Base-by-base conservation (phyloP, 768 basidiomycete genomes). In the Tylopilus sp. region DNA sequence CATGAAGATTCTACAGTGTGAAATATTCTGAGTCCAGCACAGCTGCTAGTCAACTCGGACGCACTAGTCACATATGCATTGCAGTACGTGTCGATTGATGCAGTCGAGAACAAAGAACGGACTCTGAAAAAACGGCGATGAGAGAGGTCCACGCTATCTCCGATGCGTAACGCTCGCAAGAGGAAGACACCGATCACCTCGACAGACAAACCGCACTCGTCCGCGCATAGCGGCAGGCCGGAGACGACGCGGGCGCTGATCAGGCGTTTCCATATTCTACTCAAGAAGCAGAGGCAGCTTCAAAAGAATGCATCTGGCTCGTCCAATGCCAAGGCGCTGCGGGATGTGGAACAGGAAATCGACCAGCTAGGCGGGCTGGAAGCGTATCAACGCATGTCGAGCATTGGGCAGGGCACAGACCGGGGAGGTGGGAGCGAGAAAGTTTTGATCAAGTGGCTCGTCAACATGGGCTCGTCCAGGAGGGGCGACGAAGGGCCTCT, bases 361-460 rank as follows among this genome's bases (percentile, higher is more conserved):
- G 75, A 77, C 3, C 69, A 70, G 12, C 71, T 91, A n/a, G 93
- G 93, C 4, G 93, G 91, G 2, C 62, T 97, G 33, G 81, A 83
- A 48, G 73, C 73, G 22, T 97, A 97, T 66, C 93, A 97, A 65
- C 77, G 73, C 35, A 90, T 93, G 79, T 94, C 91, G 28, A 78
- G 71, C 48, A 74, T 88, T 15, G 94, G 94, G 1, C 94, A 97
- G 64, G 79, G 82, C 3, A 75, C 70, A 8, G 88, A 92, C 52
- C 74, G 94, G 47, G 94, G 94, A 9, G 94, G 94, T 4, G 94
- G 93, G 6, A 91, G 87, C 61, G 88, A 95, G 61, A 88, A 82
- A 62, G 73, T 93, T 3, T 69, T 94, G 21, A 78, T 95, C 39
- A 62, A 60, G 35, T 97, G 91, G 91, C 67, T 97, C 55, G 79